Base-by-base conservation (phyloP, 192 early-diverging fungal genomes). In the Martensiomyces pterosporus region DNA sequence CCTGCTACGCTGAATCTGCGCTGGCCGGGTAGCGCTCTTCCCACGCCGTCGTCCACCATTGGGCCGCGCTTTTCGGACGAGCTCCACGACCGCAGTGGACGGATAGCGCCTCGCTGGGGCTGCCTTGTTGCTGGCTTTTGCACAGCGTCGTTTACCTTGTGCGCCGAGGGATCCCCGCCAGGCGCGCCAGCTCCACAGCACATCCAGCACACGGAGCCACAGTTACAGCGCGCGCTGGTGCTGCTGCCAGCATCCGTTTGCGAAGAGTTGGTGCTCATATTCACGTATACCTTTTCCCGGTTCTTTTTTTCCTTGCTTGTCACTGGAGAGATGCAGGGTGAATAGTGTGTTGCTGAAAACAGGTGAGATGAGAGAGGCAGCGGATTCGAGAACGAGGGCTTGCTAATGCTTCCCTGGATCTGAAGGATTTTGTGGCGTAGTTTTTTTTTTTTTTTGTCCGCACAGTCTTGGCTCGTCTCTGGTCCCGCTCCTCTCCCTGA, bases 61-160 rank as follows among this genome's bases (percentile, higher is more conserved):
- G 60, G 56, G 1, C 47, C 57, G 3, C 43, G 51, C 16, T 65
- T 60, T 27, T 73, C 70, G 2, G 70, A 73, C 14, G 70, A 73
- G 57, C 70, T 73, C 63, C 62, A 62, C n/a, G 70, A 73, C 19
- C 70, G 57, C 7, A 73, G 55, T 3, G 57, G 42, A 17, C 70
- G 48, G 35, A 50, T 66, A 5, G 26, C 13, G 21, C 44, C 23
- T 3, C 13, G 17, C 22, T 37, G 34, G 16, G n/a, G 17, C 29
- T 17, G 26, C 13, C 25, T 44, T 43, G 25, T 24, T 17, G 17
- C 12, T 23, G 17, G 44, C 13, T 47, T 35, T 0, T 34, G 36
- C 5, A 44, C 17, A 23, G 53, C 36, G 44, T 26, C 36, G 13
- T 26, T 24, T n/a, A n/a, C n/a, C 18, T 24, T 12, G 24, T 47